Conservation (phyloP, 2,329 filamentous ascomycete species). For the Microsporum audouinii region DNA sequence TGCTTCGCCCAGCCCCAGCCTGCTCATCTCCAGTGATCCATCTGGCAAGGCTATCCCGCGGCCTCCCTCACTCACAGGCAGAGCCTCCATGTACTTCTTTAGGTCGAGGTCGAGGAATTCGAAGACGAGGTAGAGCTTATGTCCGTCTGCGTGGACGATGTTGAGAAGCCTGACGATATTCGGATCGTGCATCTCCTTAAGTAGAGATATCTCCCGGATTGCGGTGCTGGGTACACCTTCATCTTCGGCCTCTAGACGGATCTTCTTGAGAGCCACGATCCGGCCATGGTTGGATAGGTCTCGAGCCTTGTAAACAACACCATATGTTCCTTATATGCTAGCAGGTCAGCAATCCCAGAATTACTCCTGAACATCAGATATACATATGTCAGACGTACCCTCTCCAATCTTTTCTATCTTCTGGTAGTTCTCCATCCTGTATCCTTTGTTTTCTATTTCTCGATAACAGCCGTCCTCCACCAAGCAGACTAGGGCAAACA, state of each 20-base stretch:
- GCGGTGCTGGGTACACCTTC: conserved; percentile 87
- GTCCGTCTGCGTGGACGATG: conserved; percentile 87
- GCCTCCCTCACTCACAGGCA: conserved; percentile 73
- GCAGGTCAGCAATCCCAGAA: background rate
- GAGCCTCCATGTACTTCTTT: conserved; percentile 92
- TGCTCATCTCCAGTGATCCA: conserved; percentile 53
- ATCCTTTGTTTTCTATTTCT: background rate
- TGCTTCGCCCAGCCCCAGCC: conserved; percentile 60
- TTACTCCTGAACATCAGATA: background rate
- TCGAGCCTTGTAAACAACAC: conserved; percentile 87
- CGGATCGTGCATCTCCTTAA: conserved; percentile 88
- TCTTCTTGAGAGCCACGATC: conserved; percentile 91
- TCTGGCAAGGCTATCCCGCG: conserved; percentile 76
- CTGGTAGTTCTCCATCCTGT: conserved; percentile 82
- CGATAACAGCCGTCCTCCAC: background rate
- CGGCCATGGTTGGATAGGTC: conserved; percentile 71
- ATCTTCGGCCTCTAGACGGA: conserved; percentile 87
- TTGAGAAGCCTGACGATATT: conserved; percentile 82
- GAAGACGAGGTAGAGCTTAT: conserved; percentile 88
- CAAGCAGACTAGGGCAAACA: background rate
- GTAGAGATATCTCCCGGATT: conserved; percentile 84
- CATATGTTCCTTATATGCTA: conserved; percentile 61
- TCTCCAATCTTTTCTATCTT: conserved; percentile 95
- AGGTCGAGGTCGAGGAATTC: conserved; percentile 85
- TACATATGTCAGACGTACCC: conserved; percentile 46